Base-by-base conservation (phyloP, 768 basidiomycete species). In the Boletus reticuloceps region DNA sequence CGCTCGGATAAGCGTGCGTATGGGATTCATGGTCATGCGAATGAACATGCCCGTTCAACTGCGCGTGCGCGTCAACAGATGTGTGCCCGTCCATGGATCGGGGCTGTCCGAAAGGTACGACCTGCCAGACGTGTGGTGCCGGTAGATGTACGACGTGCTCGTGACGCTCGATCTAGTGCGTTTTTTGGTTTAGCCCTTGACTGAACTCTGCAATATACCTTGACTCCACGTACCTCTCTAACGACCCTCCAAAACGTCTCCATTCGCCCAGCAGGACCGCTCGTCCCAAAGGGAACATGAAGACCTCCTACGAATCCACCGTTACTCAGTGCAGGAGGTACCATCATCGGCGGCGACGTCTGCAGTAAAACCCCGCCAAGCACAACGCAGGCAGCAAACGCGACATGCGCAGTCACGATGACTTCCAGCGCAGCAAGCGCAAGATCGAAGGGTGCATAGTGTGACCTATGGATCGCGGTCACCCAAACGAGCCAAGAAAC, bases 281-380 rank as follows among this genome's bases (percentile, higher is more conserved):
- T 31, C 2, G 45, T 52, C 5, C 58, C 54, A 1, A 36, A 32
- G 2, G 59, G 54, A 19, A 40, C 16, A 38, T 54, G 53, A 5
- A 12, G 1, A 19, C 32, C 17, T 1, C 47, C 51, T 25, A 54
- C 50, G 0, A 58, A 37, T 9, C 59, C 64, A 8, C 66, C 55
- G 14, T 50, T 64, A 11, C n/a, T 57, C 29, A 50, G 37, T 3
- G 54, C 62, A 12, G 20, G 45, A 3, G 57, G 8, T n/a, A 48
- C 38, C 53, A 63, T 60, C 41, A 66, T 64, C 42, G 77, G 74
- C 3, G 95, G 95, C 0, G 93, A 83, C 0, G 97, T 98, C 71
- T 98, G 97, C 14, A 98, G 71, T 3, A 99, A 76, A 2, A 94
- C 86, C 8, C 86, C 84, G 3, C 93, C 96, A 13, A 96, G 88